These are phyloP conservation scores for Phylloporus rhodoxanthus DNA, from an alignment of 768 basidiomycete genomes.

Conservation along the genomic window DNA sequence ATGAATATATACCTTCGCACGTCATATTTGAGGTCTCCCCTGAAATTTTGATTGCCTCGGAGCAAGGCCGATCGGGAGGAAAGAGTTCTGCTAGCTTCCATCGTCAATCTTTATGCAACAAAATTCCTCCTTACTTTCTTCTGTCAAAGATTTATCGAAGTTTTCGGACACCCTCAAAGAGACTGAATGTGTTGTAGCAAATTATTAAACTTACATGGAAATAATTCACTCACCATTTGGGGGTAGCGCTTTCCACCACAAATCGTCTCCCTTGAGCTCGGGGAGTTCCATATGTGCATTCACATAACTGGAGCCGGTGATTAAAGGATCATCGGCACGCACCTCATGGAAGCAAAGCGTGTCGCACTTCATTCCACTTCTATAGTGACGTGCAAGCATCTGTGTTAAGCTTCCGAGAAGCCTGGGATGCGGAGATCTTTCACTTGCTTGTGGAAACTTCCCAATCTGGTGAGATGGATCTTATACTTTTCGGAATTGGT, in stretches of 20 bases:
- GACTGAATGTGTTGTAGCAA: not conserved
- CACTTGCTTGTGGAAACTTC: not conserved
- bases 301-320: not conserved
- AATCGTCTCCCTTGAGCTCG: not conserved
- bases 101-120: no score
- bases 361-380: not conserved
- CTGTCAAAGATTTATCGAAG: no score
- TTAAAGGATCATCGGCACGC: not conserved
- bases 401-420: not conserved
- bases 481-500: not conserved
- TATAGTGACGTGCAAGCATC: not conserved
- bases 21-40: no score
- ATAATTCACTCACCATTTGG: not conserved
- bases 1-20: no score
- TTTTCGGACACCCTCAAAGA: not conserved
- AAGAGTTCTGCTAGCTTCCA: no score
- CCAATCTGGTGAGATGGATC: not conserved
- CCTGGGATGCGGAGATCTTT: not conserved
- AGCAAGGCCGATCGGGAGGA: no score
- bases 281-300: not conserved
- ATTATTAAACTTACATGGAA: no score
- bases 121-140: no score
- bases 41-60: no score
- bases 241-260: not conserved
- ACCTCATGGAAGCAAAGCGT: not conserved